Evolutionary conservation across 208 protist genomes (phyloP).

Genomic region (Leishmania lainsoni): DNA sequence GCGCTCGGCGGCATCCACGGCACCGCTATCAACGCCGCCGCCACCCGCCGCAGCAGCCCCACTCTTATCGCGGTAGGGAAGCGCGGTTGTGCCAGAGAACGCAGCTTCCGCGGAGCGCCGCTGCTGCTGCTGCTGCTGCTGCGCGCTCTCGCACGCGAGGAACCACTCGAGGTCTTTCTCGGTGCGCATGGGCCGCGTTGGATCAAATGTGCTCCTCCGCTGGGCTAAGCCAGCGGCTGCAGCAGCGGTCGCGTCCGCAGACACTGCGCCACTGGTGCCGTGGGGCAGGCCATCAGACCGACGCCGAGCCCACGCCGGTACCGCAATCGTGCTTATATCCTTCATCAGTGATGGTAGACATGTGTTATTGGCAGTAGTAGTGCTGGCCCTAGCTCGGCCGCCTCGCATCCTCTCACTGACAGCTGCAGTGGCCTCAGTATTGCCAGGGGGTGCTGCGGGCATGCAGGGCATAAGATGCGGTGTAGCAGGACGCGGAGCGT

Average conservation of each 20-base stretch:
- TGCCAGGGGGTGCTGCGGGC: background rate
- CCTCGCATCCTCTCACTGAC: background rate
- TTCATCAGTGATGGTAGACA: background rate
- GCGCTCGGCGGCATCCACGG: slow-evolving; percentile 3
- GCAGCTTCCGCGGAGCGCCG: background rate
- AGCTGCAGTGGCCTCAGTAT: background rate
- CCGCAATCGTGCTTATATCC: slow-evolving; percentile 23
- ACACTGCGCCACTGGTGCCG: background rate
- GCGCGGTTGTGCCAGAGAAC: background rate
- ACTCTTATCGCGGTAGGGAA: slow-evolving; percentile 5
- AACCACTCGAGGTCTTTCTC: slow-evolving; percentile 45
- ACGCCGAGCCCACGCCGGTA: slow-evolving; percentile 26
- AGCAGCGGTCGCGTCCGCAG: background rate
- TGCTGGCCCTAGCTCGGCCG: background rate
- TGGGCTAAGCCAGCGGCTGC: background rate
- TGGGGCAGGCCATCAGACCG: slow-evolving; percentile 6
- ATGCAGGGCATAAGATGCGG: background rate
- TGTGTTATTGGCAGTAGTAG: background rate
- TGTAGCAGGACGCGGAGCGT: slow-evolving; percentile 29
- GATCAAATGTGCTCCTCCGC: slow-evolving; percentile 17
- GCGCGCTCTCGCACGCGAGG: slow-evolving; percentile 27
- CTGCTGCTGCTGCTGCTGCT: slow-evolving; percentile 24
- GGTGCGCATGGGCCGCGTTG: slow-evolving; percentile 43
- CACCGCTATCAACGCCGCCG: background rate
- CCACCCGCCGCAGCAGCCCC: background rate